phyloP scores from a whole-genome alignment of 441 rosid species.

The Macaranga tanarius region DNA sequence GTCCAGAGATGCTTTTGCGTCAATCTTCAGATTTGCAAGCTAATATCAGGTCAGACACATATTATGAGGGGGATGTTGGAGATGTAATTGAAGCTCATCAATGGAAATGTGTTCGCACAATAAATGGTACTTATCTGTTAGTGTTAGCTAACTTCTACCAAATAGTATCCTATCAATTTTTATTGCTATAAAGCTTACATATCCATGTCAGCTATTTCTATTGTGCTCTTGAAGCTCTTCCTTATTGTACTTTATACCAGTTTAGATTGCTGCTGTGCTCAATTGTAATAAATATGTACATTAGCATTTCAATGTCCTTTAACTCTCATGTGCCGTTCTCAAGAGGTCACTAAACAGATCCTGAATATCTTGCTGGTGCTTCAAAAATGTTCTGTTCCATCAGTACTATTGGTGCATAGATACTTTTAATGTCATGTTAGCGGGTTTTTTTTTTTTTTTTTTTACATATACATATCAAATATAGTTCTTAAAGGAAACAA shows the following conservation, averaged over 20 bases:
- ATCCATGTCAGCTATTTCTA: not conserved
- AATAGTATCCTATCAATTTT: not conserved
- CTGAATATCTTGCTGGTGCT: too few species aligned
- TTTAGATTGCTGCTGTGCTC: slow-evolving; percentile 1
- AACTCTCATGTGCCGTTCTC: not conserved
- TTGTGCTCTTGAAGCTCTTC: not conserved
- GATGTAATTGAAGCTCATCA: slow-evolving; percentile 92
- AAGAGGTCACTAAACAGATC: not conserved
- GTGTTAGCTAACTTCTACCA: not conserved
- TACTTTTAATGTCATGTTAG: not conserved
- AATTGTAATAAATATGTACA: not conserved
- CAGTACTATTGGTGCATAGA: not conserved
- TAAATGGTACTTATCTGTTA: slow-evolving; percentile 55
- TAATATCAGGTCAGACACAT: slow-evolving; percentile 38
- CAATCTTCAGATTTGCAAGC: slow-evolving; percentile 62
- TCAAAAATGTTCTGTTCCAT: too few species aligned
- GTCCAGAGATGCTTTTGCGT: slow-evolving; percentile 82
- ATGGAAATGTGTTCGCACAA: slow-evolving; percentile 95
- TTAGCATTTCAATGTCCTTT: not conserved
- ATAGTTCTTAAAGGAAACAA: not conserved
- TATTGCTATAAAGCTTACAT: not conserved
- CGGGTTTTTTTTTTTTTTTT: too few species aligned
- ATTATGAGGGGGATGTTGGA: slow-evolving; percentile 67
- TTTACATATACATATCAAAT: too few species aligned
- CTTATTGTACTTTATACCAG: not conserved